These are phyloP conservation scores for Daldinia bambusicola DNA, from an alignment of 495 filamentous ascomycete species.

Conservation along the genomic window DNA sequence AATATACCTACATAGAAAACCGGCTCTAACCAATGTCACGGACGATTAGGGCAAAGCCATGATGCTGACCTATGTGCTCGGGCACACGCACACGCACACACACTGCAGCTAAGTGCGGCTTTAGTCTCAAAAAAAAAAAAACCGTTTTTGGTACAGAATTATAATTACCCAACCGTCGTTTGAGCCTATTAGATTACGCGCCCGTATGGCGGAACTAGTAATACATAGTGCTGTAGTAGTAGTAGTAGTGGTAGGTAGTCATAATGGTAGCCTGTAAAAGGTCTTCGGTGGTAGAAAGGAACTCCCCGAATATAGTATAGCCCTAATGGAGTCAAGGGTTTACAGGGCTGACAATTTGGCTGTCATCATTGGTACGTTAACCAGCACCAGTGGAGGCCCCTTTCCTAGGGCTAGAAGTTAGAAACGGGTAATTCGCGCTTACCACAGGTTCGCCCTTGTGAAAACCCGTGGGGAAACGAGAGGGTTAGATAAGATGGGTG, in stretches of 20 bases:
- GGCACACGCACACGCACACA: not conserved
- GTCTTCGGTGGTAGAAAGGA: slow-evolving; percentile 4
- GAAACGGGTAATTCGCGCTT: not conserved
- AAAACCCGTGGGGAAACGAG: slow-evolving; percentile 1
- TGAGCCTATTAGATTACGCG: not conserved
- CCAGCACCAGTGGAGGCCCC: not conserved
- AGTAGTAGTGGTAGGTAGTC: no score
- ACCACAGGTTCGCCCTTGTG: not conserved
- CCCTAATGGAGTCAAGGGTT: slow-evolving; percentile 22
- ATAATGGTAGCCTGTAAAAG: no score
- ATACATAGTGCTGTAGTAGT: no score
- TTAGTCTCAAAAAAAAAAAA: slow-evolving; percentile 8
- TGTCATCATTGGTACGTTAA: slow-evolving; percentile 32
- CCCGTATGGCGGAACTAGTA: slow-evolving; percentile 25
- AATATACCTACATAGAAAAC: no score
- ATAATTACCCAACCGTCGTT: not conserved
- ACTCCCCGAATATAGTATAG: slow-evolving; percentile 12
- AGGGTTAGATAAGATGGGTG: not conserved
- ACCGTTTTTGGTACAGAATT: not conserved
- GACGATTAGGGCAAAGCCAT: slow-evolving; percentile 10
- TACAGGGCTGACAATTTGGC: slow-evolving; percentile 31
- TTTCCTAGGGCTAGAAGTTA: slow-evolving; percentile 1
- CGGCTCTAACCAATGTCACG: not conserved
- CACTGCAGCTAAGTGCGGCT: not conserved
- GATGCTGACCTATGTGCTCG: not conserved